Base-by-base conservation (phyloP, 2,329 filamentous ascomycete genomes). In the Colletotrichum zoysiae region DNA sequence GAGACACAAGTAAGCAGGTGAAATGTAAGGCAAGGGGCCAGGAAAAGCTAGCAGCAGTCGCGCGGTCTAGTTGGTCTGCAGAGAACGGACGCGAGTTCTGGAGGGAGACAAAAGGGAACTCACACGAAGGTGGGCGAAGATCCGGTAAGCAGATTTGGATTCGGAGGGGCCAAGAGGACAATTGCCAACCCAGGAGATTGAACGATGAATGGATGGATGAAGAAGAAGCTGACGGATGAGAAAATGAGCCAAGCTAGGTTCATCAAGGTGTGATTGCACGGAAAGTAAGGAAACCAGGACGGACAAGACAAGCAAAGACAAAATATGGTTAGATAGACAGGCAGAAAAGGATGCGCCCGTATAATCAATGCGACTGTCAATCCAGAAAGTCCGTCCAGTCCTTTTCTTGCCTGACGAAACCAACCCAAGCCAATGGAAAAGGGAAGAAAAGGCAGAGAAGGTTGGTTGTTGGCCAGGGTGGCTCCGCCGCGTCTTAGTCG, bases 391-490 rank as follows among this genome's bases (percentile, higher is more conserved):
- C 14, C 42, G 20, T 14, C 40, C 38, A 60, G n/a, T 38, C 55
- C 56, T n/a, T n/a, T n/a, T 20, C 65, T 38, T 68, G 69, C 53
- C 26, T 65, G 48, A 60, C 30, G 38, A 63, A 55, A 23, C 59
- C 65, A 59, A 69, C 59, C 65, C 69, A 69, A 65, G 59, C 68
- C 53, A 71, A 71, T 66, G 23, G 60, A 53, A 59, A 44, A n/a
- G 46, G 44, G 44, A 44, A 26, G 16, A 57, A 64, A 64, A 48
- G 59, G 23, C 62, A 57, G 60, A 73, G 65, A 57, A 64, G 72
- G 65, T 62, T 56, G 20, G 20, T 23, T 48, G 71, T 69, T 61
- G 70, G 48, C 64, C 69, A 30, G 65, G 63, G 67, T 33, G 58
- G 59, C 30, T 59, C 60, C 53, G 59, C 23, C 50, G 55, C 53